Base-by-base conservation (phyloP, 2,329 filamentous ascomycete genomes). In the Hypocreales sp. region DNA sequence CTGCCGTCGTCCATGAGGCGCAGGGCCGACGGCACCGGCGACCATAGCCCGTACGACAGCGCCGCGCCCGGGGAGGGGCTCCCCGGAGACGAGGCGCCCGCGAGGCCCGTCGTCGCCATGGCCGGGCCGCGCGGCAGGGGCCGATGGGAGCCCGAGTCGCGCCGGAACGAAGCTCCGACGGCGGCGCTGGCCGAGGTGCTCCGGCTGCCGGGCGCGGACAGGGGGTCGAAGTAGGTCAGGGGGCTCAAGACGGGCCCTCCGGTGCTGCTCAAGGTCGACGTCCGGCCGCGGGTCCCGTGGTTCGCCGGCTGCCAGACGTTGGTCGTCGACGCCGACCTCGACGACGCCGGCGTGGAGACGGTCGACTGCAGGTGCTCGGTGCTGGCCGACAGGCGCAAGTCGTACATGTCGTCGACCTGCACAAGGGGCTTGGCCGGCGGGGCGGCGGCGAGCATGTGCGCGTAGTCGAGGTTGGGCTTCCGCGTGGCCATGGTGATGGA, bases 401-500 rank as follows among this genome's bases (percentile, higher is more conserved):
- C 79, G 45, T 83, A 87, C 29, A 72, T 59, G 12, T 76, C 60
- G 26, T 71, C 60, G 5, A 74, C 56, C 0, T 55, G 52, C 34
- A 67, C 49, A 47, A 53, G 34, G 34, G 38, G 36, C 25, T 42
- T 39, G 23, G 35, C 33, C 17, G 34, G 33, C 8, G 36, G 37
- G 4, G 40, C 43, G 18, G 44, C 33, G 18, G 51, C 33, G 20
- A 45, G 51, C 26, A 45, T 50, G 20, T 41, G 31, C 8, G 48
- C 42, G 15, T 55, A 56, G 25, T 60, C 55, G 6, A 55, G 44
- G 17, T 48, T 51, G 1, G 57, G 52, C 32, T 73, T 76, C 26
- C 74, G 66, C 11, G 76, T 65, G 5, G 87, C 87, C 74, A 94
- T 79, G 2, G 87, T 94, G 26, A 98, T 62, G 4, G 86, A 93